A percentile compares a stretch with the other conserved stretches of the same genome.
phyloP scores from a whole-genome alignment of 1,139 yeast species.

The Lodderomyces beijingensis region DNA sequence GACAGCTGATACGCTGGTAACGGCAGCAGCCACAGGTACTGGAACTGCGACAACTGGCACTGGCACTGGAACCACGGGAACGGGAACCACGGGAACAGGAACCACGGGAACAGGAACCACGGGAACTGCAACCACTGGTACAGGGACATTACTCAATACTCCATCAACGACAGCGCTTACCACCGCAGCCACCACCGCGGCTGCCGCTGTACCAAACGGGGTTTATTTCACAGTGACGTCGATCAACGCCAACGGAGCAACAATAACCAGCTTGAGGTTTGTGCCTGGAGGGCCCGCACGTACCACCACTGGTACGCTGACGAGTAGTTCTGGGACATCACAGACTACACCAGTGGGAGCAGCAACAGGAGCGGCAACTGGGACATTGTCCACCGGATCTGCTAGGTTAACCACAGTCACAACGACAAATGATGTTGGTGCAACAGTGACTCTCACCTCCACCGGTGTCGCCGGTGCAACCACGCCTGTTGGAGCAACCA shows the following conservation, averaged over 20 bases:
- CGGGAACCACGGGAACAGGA: constrained; percentile 3
- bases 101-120: too few species aligned
- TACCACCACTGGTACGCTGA: too few species aligned
- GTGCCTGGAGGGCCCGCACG: too few species aligned
- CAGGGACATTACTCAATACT: too few species aligned
- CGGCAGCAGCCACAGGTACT: constrained; percentile 10
- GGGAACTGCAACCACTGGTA: background rate
- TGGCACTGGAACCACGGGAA: constrained; percentile 5
- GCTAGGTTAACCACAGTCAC: constrained; percentile 3
- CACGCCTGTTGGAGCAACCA: constrained; percentile 8
- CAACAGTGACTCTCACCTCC: constrained; percentile 7
- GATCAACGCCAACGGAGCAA: too few species aligned
- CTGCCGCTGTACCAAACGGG: too few species aligned
- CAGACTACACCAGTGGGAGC: constrained; percentile 2
- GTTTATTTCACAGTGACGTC: too few species aligned
- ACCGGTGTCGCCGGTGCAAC: constrained; percentile 6
- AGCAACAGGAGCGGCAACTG: constrained; percentile 5
- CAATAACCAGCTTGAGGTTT: too few species aligned
- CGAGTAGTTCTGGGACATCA: too few species aligned
- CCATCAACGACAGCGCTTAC: too few species aligned
- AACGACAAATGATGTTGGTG: constrained; percentile 3
- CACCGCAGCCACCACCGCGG: too few species aligned
- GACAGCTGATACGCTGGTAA: constrained; percentile 10
- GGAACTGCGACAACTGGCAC: constrained; percentile 4
- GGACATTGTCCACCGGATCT: constrained; percentile 1